Evolutionary conservation across 139 green algal species (phyloP), one percentile per base, ranked within the genome.

Genomic region (Chlamydomonas urium): DNA sequence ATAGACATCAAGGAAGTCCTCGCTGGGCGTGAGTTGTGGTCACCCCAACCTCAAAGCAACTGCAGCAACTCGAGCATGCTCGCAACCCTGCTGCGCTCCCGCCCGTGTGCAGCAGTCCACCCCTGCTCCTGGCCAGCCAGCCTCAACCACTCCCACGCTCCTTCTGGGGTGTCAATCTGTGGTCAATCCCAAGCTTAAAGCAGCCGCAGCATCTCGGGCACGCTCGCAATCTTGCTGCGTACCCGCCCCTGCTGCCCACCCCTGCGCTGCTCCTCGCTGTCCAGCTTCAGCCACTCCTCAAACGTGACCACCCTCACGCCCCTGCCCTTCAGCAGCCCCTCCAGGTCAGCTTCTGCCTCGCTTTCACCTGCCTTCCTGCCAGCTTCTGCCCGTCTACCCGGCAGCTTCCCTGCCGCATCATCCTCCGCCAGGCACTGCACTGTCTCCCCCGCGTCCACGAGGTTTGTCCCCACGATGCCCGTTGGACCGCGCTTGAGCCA

Each of bases 401-500:
- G 53, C 53, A 63, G 53, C 19, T 34, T 17, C 10, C 60, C 60
- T 57, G 69, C 23, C 8, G 10, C 53, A 8, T 42, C 29, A 65
- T 93, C 89, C 21, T 81, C 69, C 4, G 59, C 50, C 21, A 97
- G 82, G 34, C 66, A 79, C 4, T 68, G 73, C 29, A 90, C 87
- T 31, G 90, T 94, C 67, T 96, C 86, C 47, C 93, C 85, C 0
- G 92, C 92, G 79, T 94, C 90, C 35, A 89, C 73, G 28, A 93
- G 57, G 72, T 97, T 97, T 33, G 90, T 96, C 33, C 92, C 93
- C 29, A 97, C 96, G 77, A 97, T 96, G 72, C 93, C 93, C 2
- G 87, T 89, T 0, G 93, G 90, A 0, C 93, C 93, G 10, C 93
- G 83, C 79, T 94, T 95, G 1, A 94, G 38, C 93, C 93, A 97